These are phyloP conservation scores for Sclerotiophoma versabilis DNA, from an alignment of 2,329 filamentous ascomycete genomes.

Conservation along the genomic window DNA sequence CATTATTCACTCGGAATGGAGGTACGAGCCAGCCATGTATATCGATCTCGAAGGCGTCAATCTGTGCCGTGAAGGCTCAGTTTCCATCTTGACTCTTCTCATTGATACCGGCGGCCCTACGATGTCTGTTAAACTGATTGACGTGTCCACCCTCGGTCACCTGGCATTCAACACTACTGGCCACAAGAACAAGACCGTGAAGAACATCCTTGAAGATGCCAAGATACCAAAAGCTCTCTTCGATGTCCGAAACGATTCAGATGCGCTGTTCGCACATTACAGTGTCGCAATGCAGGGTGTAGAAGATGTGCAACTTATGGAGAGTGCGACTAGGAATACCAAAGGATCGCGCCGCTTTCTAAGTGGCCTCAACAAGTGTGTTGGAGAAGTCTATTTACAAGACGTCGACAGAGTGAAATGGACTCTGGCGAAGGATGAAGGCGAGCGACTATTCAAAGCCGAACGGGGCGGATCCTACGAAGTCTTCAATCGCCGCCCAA, in stretches of 20 bases:
- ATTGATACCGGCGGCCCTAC: neutral
- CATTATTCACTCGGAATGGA: neutral
- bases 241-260: constrained; percentile 40
- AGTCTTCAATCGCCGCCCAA: neutral
- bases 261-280: constrained; percentile 32
- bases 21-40: constrained; percentile 12
- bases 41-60: constrained; percentile 39
- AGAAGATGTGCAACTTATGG: neutral
- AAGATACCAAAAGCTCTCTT: constrained; percentile 39
- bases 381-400: neutral
- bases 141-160: neutral
- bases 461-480: neutral
- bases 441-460: neutral
- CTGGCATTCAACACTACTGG: neutral
- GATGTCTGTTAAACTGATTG: neutral
- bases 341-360: neutral
- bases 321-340: neutral
- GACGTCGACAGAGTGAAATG: neutral
- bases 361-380: neutral
- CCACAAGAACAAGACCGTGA: neutral
- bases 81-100: constrained; percentile 35
- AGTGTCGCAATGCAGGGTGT: neutral
- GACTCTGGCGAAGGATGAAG: neutral
- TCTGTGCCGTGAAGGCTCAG: constrained; percentile 32
- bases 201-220: constrained; percentile 25